These are phyloP conservation scores for Wilcoxina mikolae DNA, from an alignment of 495 filamentous ascomycete genomes.

Conservation along the genomic window DNA sequence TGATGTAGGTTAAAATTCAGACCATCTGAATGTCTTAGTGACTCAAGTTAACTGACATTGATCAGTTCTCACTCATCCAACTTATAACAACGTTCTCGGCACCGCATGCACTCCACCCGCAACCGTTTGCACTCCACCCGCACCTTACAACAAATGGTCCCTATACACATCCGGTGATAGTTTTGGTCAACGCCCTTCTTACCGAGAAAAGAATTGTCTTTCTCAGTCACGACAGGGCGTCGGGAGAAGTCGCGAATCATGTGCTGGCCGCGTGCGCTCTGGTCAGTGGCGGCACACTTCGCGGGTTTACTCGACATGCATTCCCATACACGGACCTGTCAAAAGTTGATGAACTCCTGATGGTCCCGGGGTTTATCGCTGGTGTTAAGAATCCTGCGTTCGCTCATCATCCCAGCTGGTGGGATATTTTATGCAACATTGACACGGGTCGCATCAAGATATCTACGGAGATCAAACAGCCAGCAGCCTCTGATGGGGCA, in stretches of 20 bases:
- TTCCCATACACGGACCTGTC: constrained; percentile 98
- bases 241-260: constrained; percentile 86
- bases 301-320: constrained; percentile 91
- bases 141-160: constrained; percentile 87
- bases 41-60: constrained; percentile 9
- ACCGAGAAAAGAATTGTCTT: constrained; percentile 97
- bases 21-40: not conserved
- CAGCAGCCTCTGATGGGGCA: constrained; percentile 15
- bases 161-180: constrained; percentile 61
- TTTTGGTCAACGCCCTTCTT: constrained; percentile 65
- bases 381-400: constrained; percentile 97
- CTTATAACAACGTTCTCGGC: constrained; percentile 85
- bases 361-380: constrained; percentile 93
- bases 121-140: constrained; percentile 72
- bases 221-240: constrained; percentile 84
- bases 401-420: constrained; percentile 90
- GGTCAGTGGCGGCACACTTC: constrained; percentile 82
- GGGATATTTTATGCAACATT: constrained; percentile 92
- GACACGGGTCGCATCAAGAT: constrained; percentile 89
- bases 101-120: constrained; percentile 63
- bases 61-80: constrained; percentile 77
- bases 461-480: constrained; percentile 32
- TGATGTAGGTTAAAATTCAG: constrained; percentile 35
- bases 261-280: constrained; percentile 87
- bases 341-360: constrained; percentile 90